Evolutionary conservation across 139 green algal species (phyloP), one percentile per base, ranked within the genome.

Genomic region (Marvania coccoides): DNA sequence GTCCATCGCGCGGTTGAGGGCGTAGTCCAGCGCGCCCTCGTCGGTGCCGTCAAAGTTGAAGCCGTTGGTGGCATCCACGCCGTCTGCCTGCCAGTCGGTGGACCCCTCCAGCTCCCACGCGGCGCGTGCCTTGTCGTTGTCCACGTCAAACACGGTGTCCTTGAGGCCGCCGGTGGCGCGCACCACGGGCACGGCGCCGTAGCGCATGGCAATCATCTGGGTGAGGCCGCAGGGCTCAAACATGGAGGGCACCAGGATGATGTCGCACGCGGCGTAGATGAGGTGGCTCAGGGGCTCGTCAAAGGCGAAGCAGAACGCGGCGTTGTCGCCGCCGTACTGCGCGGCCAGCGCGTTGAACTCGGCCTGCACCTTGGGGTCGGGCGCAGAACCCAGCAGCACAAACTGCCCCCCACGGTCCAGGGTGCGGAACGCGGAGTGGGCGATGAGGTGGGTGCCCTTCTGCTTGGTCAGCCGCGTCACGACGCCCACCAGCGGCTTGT

Each of bases 361-460:
- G 15, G 47, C 71, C 60, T 93, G 80, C 40, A 93, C 81, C 9
- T 64, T 68, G 14, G 82, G 79, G 70, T 96, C 91, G 3, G 88
- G 90, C 1, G 91, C 92, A 28, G 83, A 93, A 24, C 94, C 94
- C 38, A 99, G 92, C 65, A 99, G 85, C 67, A 99, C 90, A 74
- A 98, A 98, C 86, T 99, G 94, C 3, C 75, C 88, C 19, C 85
- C 86, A 1, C 90, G 83, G 73, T 96, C 91, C 56, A 95, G 58
- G 23, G 88, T 92, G 54, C 88, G 76, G 76, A 73, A 95, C 12
- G 82, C 83, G n/a, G 88, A 85, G 65, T 96, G 90, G 66, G 94
- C 93, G 80, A 99, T 99, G n/a, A 98, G 87, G 78, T 98, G 89
- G 63, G 96, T 96, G 62, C 93, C 74, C 78, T 98, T 98, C 79